Conservation (phyloP, 108 stramenopile species). For the Nannochloropsis gaditana region DNA sequence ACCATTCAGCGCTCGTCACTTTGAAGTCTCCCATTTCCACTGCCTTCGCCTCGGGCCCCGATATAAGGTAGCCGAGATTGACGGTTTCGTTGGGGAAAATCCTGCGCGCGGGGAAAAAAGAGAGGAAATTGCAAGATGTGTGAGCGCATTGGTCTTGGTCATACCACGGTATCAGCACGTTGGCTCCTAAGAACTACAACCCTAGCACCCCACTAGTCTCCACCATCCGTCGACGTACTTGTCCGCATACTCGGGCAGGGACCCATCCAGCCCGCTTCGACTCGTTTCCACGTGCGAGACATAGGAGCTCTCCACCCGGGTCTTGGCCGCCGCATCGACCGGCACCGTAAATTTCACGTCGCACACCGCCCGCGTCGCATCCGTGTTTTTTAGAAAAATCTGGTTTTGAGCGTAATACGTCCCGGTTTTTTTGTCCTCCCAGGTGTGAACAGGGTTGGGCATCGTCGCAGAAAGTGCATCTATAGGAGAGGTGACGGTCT, state of each 20-base stretch:
- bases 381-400: background rate
- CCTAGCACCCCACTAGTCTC: no score
- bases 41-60: background rate
- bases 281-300: background rate
- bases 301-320: background rate
- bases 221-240: background rate
- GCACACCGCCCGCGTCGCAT: background rate
- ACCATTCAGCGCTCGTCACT: background rate
- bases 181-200: no score
- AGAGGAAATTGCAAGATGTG: background rate
- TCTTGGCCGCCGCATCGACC: background rate
- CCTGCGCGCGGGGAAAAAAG: background rate
- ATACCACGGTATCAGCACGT: no score
- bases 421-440: background rate
- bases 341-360: background rate
- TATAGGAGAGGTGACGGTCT: background rate
- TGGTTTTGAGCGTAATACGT: conserved; percentile 13
- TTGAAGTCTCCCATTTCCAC: background rate
- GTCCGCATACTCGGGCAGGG: background rate
- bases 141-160: no score
- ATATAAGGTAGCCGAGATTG: background rate
- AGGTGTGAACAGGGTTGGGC: background rate
- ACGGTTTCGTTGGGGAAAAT: background rate
- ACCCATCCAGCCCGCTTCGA: background rate
- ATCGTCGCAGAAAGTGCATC: background rate